Evolutionary conservation across 2,329 filamentous ascomycete species (phyloP), one percentile per base, ranked within the genome.

Genomic region (Beauveria australis): DNA sequence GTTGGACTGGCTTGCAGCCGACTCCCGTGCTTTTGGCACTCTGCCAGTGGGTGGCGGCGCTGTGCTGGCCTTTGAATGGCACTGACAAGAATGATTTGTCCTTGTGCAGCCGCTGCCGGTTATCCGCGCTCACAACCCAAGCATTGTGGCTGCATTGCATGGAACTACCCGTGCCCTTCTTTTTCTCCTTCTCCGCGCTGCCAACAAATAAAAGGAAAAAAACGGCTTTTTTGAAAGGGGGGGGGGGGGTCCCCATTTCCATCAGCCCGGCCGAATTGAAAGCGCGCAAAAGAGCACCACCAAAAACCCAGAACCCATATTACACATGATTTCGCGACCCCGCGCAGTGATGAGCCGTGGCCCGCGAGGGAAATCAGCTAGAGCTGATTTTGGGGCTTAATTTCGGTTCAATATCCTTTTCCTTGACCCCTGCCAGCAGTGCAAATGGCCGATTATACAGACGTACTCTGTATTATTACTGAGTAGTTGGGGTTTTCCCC

Each of bases 31-130:
- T 52, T 51, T 37, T 33, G 54, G 46, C 48, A 51, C n/a, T n/a
- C 49, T 19, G 33, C 33, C 33, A 37, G 33, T 6, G 33, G 43
- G 43, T 19, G 30, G 30, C 19, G 44, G 19, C 24, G 49, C 30
- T 52, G 49, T 33, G 49, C 30, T 37, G 49, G 49, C 30, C 30
- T 22, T 52, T 30, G 8, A 18, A 19, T n/a, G n/a, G 5, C 33
- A n/a, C 47, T 9, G n/a, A 30, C n/a, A 28, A 33, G 26, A 55
- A 55, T 30, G 19, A 43, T 30, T 44, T 54, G 24, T 43, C 18
- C 24, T 52, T 12, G 49, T 52, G 33, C 57, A 59, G 57, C 57
- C 57, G 57, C 22, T 59, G 57, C 57, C 57, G 57, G 49, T 53
- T 59, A 59, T 41, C 57, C 57, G 57, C 55, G 22, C 19, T 19